Conservation (phyloP, 805 yeast genomes). For the Zygosaccharomyces gambellarensis region DNA sequence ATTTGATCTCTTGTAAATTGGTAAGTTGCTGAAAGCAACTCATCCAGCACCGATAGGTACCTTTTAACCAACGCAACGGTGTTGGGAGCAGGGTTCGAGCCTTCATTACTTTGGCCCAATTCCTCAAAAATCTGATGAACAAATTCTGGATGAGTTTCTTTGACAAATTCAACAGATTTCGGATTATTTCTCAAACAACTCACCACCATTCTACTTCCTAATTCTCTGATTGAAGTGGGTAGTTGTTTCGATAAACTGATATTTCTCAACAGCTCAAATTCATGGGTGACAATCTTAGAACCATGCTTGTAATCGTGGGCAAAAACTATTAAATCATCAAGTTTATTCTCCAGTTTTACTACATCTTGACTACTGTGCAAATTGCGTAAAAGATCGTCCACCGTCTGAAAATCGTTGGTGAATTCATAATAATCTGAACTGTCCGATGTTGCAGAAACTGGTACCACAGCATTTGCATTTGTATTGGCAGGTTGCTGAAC, state of each 20-base stretch:
- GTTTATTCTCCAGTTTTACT: slow-evolving; percentile 16
- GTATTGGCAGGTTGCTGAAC: background rate
- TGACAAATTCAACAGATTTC: slow-evolving; percentile 45
- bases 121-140: slow-evolving; percentile 36
- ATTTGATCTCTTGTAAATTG: slow-evolving; percentile 14
- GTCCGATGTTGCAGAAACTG: background rate
- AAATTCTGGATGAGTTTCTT: slow-evolving; percentile 33
- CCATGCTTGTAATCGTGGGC: slow-evolving; percentile 68
- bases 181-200: slow-evolving; percentile 72
- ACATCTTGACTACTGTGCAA: slow-evolving; percentile 14
- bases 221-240: slow-evolving; percentile 39
- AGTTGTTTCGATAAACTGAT: slow-evolving; percentile 16
- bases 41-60: slow-evolving; percentile 28
- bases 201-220: slow-evolving; percentile 55
- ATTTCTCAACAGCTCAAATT: slow-evolving; percentile 21
- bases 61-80: slow-evolving; percentile 21
- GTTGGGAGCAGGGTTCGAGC: background rate
- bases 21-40: slow-evolving; percentile 17
- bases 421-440: slow-evolving; percentile 25
- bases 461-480: slow-evolving; percentile 1
- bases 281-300: slow-evolving; percentile 37
- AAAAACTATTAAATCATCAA: slow-evolving; percentile 48
- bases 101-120: slow-evolving; percentile 4
- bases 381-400: slow-evolving; percentile 20
- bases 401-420: slow-evolving; percentile 26